A percentile compares a stretch with the other conserved stretches of the same genome.
phyloP scores from a whole-genome alignment of 345 rosid species.

The Citrus cavaleriei region DNA sequence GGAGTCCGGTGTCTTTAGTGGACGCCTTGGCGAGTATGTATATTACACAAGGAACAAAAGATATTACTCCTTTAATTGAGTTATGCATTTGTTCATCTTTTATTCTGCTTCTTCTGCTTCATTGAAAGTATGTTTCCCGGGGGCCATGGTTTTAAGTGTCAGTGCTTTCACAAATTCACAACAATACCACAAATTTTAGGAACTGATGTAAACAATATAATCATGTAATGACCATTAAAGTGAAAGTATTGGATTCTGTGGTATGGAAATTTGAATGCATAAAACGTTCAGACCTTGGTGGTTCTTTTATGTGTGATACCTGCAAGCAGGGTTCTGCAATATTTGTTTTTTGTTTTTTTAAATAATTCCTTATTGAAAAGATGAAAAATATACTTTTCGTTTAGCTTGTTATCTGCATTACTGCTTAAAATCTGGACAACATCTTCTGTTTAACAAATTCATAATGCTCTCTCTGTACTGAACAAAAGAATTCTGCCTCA shows the following conservation, averaged over 20 bases:
- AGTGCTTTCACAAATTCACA: neutral
- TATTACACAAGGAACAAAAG: neutral
- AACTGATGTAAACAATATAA: neutral
- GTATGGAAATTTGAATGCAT: neutral
- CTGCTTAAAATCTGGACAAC: neutral
- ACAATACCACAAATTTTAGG: neutral
- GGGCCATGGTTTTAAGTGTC: neutral
- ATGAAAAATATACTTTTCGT: neutral
- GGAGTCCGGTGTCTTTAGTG: constrained; percentile 66
- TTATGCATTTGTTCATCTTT: neutral
- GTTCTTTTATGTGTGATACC: neutral
- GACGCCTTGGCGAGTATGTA: constrained; percentile 79
- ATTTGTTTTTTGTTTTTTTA: neutral
- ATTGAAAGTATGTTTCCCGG: neutral
- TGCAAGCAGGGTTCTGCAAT: neutral
- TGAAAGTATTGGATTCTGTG: neutral
- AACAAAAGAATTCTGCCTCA: neutral
- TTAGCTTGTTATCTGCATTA: neutral
- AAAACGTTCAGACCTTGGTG: neutral
- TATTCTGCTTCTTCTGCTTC: neutral
- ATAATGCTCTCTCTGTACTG: neutral
- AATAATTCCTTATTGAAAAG: neutral
- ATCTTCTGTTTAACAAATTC: neutral
- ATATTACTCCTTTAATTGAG: constrained; percentile 7
- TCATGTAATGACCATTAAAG: neutral